phyloP scores from a whole-genome alignment of 208 protist genomes.

The Leishmania arabica region DNA sequence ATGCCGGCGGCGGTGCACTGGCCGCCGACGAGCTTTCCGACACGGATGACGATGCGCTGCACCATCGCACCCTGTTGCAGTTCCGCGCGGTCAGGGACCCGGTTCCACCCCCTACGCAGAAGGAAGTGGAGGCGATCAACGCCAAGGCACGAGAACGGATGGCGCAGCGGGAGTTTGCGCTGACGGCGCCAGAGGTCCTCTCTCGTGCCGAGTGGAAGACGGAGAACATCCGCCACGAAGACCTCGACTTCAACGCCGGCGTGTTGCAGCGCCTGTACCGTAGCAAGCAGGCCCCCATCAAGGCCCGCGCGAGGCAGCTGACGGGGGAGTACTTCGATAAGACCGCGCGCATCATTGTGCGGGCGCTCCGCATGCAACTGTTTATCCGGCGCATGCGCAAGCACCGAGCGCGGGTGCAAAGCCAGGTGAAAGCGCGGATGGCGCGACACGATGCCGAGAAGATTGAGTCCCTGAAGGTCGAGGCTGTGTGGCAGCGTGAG shows the following conservation, averaged over 20 bases:
- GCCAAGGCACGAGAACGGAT: slow-evolving; percentile 42
- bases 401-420: slow-evolving; percentile 9
- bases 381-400: slow-evolving; percentile 49
- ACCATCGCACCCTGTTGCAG: slow-evolving; percentile 41
- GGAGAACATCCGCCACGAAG: slow-evolving; percentile 58
- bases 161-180: slow-evolving; percentile 24
- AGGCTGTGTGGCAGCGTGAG: slow-evolving; percentile 67
- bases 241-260: slow-evolving; percentile 86
- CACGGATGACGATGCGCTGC: neutral
- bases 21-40: slow-evolving; percentile 13
- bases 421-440: slow-evolving; percentile 28
- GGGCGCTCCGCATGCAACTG: slow-evolving; percentile 70
- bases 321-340: slow-evolving; percentile 70
- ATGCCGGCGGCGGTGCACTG: neutral
- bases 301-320: slow-evolving; percentile 53
- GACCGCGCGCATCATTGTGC: slow-evolving; percentile 62
- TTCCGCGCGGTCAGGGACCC: slow-evolving; percentile 45
- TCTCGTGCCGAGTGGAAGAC: slow-evolving; percentile 72
- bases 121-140: slow-evolving; percentile 63
- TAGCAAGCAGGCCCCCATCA: slow-evolving; percentile 33
- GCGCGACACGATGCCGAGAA: slow-evolving; percentile 38
- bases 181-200: slow-evolving; percentile 51
- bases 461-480: slow-evolving; percentile 45
- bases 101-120: slow-evolving; percentile 42
- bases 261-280: slow-evolving; percentile 81